A percentile compares a stretch with the other conserved stretches of the same genome.
These are phyloP conservation scores for Leccinum olivaceopallidum DNA, from an alignment of 768 basidiomycete genomes.

Conservation along the genomic window DNA sequence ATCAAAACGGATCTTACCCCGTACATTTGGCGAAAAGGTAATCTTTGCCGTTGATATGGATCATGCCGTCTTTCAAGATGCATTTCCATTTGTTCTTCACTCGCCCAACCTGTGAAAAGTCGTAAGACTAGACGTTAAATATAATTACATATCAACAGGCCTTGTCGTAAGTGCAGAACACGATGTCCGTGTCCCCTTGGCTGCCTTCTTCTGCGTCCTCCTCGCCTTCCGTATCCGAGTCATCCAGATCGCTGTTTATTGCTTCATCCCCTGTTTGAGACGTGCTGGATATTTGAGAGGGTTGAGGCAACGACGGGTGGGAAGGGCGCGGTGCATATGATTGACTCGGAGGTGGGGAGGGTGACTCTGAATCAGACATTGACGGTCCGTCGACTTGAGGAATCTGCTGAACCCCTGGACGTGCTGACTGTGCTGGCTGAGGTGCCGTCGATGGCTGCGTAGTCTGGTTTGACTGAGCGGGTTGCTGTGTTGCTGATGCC, in stretches of 20 bases:
- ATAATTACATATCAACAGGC: constrained; percentile 41
- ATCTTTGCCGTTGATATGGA: constrained; percentile 94
- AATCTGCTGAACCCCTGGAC: constrained; percentile 41
- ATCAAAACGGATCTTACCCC: constrained; percentile 59
- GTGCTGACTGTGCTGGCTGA: constrained; percentile 21
- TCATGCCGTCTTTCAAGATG: constrained; percentile 95
- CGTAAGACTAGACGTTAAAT: constrained; percentile 1
- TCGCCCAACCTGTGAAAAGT: constrained; percentile 75
- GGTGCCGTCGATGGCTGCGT: constrained; percentile 13
- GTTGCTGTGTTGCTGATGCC: constrained; percentile 12
- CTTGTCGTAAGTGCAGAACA: constrained; percentile 99
- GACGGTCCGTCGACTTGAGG: constrained; percentile 83
- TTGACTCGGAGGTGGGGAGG: constrained; percentile 63
- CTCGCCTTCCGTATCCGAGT: constrained; percentile 86
- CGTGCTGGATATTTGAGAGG: constrained; percentile 40
- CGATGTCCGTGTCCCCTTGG: constrained; percentile 81
- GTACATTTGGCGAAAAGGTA: constrained; percentile 97
- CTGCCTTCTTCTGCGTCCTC: constrained; percentile 80
- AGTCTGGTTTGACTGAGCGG: constrained; percentile 19
- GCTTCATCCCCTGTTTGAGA: constrained; percentile 64
- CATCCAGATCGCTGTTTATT: constrained; percentile 96
- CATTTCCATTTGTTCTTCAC: constrained; percentile 99
- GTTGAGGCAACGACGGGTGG: constrained; percentile 78
- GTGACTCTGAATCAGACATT: constrained; percentile 65
- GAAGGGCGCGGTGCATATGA: constrained; percentile 67